phyloP scores from a whole-genome alignment of 371 early-diverging fungal genomes.

The Rhizopus arrhizus region DNA sequence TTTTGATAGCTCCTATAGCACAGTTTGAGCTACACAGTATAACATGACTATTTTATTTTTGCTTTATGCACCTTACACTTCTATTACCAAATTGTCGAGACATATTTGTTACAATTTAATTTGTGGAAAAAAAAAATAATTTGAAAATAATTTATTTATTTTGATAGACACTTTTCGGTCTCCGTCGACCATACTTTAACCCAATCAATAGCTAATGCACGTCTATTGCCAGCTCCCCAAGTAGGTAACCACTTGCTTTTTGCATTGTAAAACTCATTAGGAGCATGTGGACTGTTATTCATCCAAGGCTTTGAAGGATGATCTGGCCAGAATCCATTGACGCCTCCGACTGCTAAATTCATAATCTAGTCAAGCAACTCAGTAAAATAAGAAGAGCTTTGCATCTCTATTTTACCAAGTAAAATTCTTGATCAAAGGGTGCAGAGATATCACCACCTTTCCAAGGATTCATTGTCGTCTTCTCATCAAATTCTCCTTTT shows the following conservation, averaged over 20 bases:
- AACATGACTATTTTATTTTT: neutral
- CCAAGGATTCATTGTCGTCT: constrained; percentile 60
- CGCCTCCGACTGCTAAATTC: constrained; percentile 74
- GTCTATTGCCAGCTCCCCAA: constrained; percentile 54
- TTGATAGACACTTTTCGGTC: constrained; percentile 4
- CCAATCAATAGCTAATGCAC: constrained; percentile 65
- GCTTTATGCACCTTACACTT: constrained; percentile 39
- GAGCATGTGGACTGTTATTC: constrained; percentile 48
- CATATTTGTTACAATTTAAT: constrained; percentile 15
- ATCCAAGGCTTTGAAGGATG: constrained; percentile 58
- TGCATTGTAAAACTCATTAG: constrained; percentile 52
- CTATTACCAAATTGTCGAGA: constrained; percentile 48
- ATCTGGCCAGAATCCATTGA: constrained; percentile 67
- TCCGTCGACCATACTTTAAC: constrained; percentile 53
- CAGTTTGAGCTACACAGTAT: neutral
- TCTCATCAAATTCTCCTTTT: constrained; percentile 44
- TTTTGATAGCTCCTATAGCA: constrained; percentile 46
- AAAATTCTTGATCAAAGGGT: constrained; percentile 71
- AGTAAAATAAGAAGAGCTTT: neutral
- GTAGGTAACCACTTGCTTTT: constrained; percentile 57
- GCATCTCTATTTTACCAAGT: constrained; percentile 37
- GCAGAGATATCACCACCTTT: constrained; percentile 51
- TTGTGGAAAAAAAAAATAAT: neutral
- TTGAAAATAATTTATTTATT: neutral
- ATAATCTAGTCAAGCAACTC: constrained; percentile 37